Conservation (phyloP, 2,329 filamentous ascomycete genomes). For the Colletotrichum magnum region DNA sequence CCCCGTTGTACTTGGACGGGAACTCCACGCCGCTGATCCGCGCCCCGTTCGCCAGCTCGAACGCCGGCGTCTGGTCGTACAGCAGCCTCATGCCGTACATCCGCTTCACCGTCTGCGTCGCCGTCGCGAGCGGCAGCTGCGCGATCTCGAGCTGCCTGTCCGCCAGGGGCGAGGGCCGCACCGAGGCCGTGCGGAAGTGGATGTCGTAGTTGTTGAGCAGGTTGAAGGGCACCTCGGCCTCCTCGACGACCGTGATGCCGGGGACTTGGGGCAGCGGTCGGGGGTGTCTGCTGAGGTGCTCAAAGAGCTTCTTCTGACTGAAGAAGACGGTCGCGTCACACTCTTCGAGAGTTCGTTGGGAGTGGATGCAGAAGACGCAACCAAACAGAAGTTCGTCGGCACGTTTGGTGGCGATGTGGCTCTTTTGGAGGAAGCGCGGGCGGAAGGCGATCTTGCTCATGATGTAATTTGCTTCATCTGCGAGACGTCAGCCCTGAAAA, state of each 20-base stretch:
- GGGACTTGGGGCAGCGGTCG: constrained; percentile 65
- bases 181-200: constrained; percentile 59
- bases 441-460: constrained; percentile 64
- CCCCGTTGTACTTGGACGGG: constrained; percentile 65
- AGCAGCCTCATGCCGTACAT: constrained; percentile 62
- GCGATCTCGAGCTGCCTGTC: constrained; percentile 57
- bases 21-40: constrained; percentile 66
- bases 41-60: constrained; percentile 64
- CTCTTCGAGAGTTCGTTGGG: constrained; percentile 64
- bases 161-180: constrained; percentile 55
- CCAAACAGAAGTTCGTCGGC: constrained; percentile 68
- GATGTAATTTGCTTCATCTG: constrained; percentile 64
- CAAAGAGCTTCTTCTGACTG: constrained; percentile 65
- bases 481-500: constrained; percentile 3
- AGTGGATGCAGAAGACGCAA: constrained; percentile 68
- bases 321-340: constrained; percentile 72
- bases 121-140: constrained; percentile 59
- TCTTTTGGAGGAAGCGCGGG: constrained; percentile 69
- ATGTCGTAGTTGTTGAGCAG: constrained; percentile 67
- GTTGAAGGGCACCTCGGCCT: constrained; percentile 54
- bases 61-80: constrained; percentile 59
- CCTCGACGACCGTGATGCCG: constrained; percentile 65
- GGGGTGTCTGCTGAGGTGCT: constrained; percentile 67
- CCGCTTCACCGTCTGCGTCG: constrained; percentile 63
- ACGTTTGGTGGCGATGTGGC: constrained; percentile 64